Percentiles rank a stretch among this genome's conserved stretches.
Evolutionary conservation across 768 basidiomycete species (phyloP).

Genomic region (Lactifluus hygrophoroides): DNA sequence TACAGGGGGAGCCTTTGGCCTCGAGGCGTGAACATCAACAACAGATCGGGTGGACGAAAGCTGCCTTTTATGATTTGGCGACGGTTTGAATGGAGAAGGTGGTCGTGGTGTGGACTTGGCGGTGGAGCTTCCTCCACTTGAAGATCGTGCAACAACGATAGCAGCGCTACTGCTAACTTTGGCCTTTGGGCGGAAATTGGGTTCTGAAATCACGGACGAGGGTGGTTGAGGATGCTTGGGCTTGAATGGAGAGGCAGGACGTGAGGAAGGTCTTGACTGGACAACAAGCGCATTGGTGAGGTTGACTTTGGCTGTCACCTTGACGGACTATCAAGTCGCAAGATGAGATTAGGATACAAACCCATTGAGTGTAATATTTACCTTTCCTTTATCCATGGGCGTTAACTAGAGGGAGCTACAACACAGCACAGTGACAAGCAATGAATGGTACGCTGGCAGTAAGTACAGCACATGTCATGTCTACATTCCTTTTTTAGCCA

Average conservation of each 20-base stretch:
- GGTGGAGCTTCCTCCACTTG: conserved; percentile 23
- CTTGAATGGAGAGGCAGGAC: conserved; percentile 46
- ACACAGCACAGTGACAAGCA: neutral
- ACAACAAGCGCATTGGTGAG: conserved; percentile 25
- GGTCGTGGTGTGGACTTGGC: conserved; percentile 22
- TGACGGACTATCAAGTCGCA: conserved; percentile 9
- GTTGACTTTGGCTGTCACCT: conserved; percentile 51
- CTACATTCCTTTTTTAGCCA: conserved; percentile 37
- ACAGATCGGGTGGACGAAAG: conserved; percentile 15
- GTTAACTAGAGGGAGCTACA: neutral
- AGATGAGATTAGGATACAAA: neutral
- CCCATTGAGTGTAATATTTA: neutral
- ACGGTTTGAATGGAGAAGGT: conserved; percentile 15
- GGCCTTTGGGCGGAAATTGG: conserved; percentile 40
- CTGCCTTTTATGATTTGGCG: conserved; percentile 1
- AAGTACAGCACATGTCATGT: too few relatives aligned
- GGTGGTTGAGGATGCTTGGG: conserved; percentile 25
- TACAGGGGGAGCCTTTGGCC: conserved; percentile 20
- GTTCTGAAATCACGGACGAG: conserved; percentile 16
- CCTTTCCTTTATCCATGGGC: conserved; percentile 20
- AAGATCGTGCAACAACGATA: conserved; percentile 23
- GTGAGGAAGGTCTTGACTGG: conserved; percentile 27
- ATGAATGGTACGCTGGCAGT: neutral
- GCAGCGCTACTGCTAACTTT: conserved; percentile 51
- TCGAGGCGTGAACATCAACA: conserved; percentile 21